These are phyloP conservation scores for Linanthus parryae DNA, from an alignment of 148 eudicot genomes.

Conservation along the genomic window DNA sequence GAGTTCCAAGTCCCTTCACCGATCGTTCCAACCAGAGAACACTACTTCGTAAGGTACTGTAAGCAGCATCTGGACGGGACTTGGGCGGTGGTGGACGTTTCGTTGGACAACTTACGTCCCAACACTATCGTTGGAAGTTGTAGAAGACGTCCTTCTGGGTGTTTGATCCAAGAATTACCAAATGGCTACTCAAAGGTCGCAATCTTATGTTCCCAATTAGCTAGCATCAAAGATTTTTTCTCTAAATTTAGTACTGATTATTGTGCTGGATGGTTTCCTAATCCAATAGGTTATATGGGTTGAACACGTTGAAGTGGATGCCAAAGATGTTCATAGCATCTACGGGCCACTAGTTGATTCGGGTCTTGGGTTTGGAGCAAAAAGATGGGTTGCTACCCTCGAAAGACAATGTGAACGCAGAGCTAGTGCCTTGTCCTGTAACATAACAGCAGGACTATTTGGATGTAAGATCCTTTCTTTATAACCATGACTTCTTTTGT, in stretches of 20 bases:
- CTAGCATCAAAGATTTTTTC: neutral
- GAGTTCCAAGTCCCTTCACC: constrained; percentile 85
- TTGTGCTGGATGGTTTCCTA: too few species aligned
- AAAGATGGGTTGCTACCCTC: constrained; percentile 64
- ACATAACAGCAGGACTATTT: constrained; percentile 79
- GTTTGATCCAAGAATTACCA: constrained; percentile 63
- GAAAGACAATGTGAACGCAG: constrained; percentile 75
- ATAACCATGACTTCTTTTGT: too few species aligned
- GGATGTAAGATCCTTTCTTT: constrained; percentile 43
- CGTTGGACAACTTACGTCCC: constrained; percentile 54
- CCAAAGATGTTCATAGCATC: constrained; percentile 51
- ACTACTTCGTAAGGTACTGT: constrained; percentile 69
- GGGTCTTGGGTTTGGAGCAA: constrained; percentile 72
- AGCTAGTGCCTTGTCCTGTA: constrained; percentile 69
- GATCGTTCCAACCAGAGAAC: constrained; percentile 64
- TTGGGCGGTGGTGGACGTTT: constrained; percentile 81
- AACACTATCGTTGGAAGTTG: constrained; percentile 44
- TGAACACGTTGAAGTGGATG: constrained; percentile 68
- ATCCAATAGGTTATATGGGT: constrained; percentile 56
- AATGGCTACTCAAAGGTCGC: constrained; percentile 75
- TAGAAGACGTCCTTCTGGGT: constrained; percentile 74
- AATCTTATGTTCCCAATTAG: neutral
- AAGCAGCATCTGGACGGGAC: constrained; percentile 61
- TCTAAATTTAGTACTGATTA: too few species aligned
- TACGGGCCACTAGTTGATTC: constrained; percentile 55